These are phyloP conservation scores for Diaporthe helianthi DNA, from an alignment of 2,329 filamentous ascomycete genomes.

Conservation along the genomic window DNA sequence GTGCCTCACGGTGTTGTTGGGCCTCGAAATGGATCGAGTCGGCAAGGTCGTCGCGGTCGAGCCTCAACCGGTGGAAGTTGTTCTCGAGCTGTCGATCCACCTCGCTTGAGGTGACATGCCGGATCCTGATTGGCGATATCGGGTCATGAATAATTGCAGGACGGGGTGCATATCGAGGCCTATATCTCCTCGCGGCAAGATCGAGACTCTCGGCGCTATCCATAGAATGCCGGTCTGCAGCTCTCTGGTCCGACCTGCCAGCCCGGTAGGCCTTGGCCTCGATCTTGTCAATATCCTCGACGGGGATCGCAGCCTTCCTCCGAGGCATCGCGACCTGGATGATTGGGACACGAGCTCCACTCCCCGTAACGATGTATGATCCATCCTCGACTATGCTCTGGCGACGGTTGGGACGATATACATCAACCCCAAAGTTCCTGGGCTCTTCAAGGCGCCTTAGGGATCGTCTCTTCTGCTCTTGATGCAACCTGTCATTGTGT, in stretches of 20 bases:
- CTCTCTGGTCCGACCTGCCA: conserved; percentile 20
- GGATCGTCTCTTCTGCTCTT: not conserved
- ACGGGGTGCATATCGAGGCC: conserved; percentile 17
- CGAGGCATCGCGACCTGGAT: not conserved
- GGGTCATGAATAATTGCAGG: not conserved
- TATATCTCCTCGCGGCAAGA: conserved; percentile 11
- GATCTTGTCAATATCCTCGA: conserved; percentile 13
- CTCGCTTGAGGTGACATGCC: conserved; percentile 29
- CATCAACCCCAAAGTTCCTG: conserved; percentile 1
- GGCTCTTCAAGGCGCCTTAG: conserved; percentile 18
- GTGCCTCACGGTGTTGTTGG: not conserved
- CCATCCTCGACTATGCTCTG: not conserved
- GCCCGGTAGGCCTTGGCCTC: conserved; percentile 19
- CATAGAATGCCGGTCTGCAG: conserved; percentile 1
- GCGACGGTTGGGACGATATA: conserved; percentile 10
- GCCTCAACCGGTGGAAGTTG: not conserved
- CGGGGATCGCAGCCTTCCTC: conserved; percentile 7
- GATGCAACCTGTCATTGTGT: not conserved
- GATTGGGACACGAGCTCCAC: conserved; percentile 13
- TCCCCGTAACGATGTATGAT: conserved; percentile 26
- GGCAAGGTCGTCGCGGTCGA: not conserved
- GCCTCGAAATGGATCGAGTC: not conserved
- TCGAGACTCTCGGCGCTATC: not conserved
- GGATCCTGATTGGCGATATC: not conserved
- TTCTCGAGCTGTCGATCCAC: conserved; percentile 27